Base-by-base conservation (phyloP, 1,284 basidiomycete species). In the Ganoderma resinaceum region DNA sequence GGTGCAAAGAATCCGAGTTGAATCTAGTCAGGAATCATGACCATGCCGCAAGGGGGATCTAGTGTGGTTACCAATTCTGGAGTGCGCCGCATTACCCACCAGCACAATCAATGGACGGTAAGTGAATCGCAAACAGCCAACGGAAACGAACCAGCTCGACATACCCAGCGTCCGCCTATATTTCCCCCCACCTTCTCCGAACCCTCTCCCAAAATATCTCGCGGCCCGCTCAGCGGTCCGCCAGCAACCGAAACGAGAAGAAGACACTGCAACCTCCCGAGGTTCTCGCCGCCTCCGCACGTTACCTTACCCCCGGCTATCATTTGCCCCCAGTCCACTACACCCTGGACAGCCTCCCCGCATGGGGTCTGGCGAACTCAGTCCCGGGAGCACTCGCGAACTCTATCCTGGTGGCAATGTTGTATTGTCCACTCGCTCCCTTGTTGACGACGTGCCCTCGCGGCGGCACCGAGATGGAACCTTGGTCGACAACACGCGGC, bases 261-360 rank as follows among this genome's bases (percentile, higher is more conserved):
- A 37, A 58, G 20, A 29, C 31, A n/a, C 55, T 38, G 35, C 33
- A 53, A 23, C 62, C 35, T 63, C 62, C n/a, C 62, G 62, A 63
- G 23, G 37, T 53, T 63, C 46, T 53, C 4, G 62, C 49, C n/a
- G 23, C 29, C 62, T 49, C 35, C 46, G 31, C 23, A 63, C 49
- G 49, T 53, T 63, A 63, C 62, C 49, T 63, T 23, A 2, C n/a
- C n/a, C n/a, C 18, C 35, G 62, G 58, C 58, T 38, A 60, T 26
- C 29, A n/a, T 7, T 58, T 58, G 7, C 33, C 55, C 55, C 6
- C 6, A 11, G 37, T 12, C 37, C 2, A n/a, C 20, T 33, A 11
- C 55, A 37, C 18, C 55, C 55, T 58, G 31, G 20, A 58, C 33
- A 31, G 31, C 16, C 20, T 20, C 55, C 20, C 33, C 55, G 55